Conservation (phyloP, 2,329 filamentous ascomycete genomes). For the Rhynchosporium secalis region DNA sequence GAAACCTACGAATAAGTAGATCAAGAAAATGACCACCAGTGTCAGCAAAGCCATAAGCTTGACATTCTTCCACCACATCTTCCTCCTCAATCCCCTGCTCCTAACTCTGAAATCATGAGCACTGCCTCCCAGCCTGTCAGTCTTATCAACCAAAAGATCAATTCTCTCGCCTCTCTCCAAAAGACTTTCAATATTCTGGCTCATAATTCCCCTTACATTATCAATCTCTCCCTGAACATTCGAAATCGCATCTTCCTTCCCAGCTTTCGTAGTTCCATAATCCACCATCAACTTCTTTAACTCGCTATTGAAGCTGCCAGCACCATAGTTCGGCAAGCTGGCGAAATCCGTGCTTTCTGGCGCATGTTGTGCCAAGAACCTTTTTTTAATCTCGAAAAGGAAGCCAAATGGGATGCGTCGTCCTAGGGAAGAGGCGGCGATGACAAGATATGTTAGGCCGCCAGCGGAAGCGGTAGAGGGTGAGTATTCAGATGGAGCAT, state of each 20-base stretch:
- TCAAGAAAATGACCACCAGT: slow-evolving; percentile 70
- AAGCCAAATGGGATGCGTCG: slow-evolving; percentile 91
- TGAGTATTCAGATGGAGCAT: slow-evolving; percentile 69
- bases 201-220: slow-evolving; percentile 90
- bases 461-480: slow-evolving; percentile 61
- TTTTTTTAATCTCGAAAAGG: slow-evolving; percentile 85
- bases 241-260: slow-evolving; percentile 76
- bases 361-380: slow-evolving; percentile 74
- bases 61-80: slow-evolving; percentile 99
- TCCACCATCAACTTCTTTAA: slow-evolving; percentile 78
- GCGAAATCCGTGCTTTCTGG: slow-evolving; percentile 69
- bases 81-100: slow-evolving; percentile 79
- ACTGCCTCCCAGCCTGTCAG: slow-evolving; percentile 83
- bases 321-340: slow-evolving; percentile 83
- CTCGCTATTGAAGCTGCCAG: slow-evolving; percentile 79
- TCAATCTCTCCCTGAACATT: slow-evolving; percentile 90
- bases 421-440: slow-evolving; percentile 77
- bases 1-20: slow-evolving; percentile 72
- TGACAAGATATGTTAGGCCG: slow-evolving; percentile 87
- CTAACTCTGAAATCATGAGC: slow-evolving; percentile 88
- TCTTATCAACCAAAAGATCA: slow-evolving; percentile 94
- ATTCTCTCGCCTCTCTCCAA: slow-evolving; percentile 90
- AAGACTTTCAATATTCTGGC: slow-evolving; percentile 87
- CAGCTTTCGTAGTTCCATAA: slow-evolving; percentile 75
- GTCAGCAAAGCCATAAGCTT: slow-evolving; percentile 83